Percentiles rank a stretch among this genome's conserved stretches.
phyloP scores from a whole-genome alignment of 2,329 filamentous ascomycete species.

The Whalleya microplaca region DNA sequence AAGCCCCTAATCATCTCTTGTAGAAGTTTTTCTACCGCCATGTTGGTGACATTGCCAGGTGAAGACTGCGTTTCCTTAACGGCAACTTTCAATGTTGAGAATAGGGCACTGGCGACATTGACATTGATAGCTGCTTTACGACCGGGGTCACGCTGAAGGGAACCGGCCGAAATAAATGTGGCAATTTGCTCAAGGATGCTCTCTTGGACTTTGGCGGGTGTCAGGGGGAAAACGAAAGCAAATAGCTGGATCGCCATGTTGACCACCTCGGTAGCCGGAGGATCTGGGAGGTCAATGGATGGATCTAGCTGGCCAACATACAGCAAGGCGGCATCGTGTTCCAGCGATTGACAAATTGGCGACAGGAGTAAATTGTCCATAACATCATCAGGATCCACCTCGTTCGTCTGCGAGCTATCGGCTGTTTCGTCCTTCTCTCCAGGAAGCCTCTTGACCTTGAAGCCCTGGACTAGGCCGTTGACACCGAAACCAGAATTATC shows the following conservation, averaged over 20 bases:
- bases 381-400: slow-evolving; percentile 63
- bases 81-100: slow-evolving; percentile 81
- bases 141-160: slow-evolving; percentile 82
- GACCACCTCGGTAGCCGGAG: slow-evolving; percentile 89
- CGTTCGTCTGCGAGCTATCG: slow-evolving; percentile 50
- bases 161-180: slow-evolving; percentile 81
- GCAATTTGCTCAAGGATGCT: slow-evolving; percentile 93
- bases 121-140: slow-evolving; percentile 89
- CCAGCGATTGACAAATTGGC: slow-evolving; percentile 80
- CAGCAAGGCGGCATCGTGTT: slow-evolving; percentile 85
- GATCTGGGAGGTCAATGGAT: slow-evolving; percentile 63
- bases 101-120: slow-evolving; percentile 82
- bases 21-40: slow-evolving; percentile 80
- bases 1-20: slow-evolving; percentile 76
- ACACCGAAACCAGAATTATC: slow-evolving; percentile 96
- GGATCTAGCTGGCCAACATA: slow-evolving; percentile 65
- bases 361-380: slow-evolving; percentile 66
- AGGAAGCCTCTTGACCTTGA: slow-evolving; percentile 70
- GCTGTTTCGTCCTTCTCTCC: slow-evolving; percentile 65
- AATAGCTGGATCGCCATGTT: slow-evolving; percentile 94
- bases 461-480: slow-evolving; percentile 80
- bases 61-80: slow-evolving; percentile 77
- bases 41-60: slow-evolving; percentile 72
- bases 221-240: slow-evolving; percentile 85
- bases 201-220: slow-evolving; percentile 90